These are phyloP conservation scores for Cudoniella acicularis DNA, from an alignment of 495 filamentous ascomycete genomes.

Conservation along the genomic window DNA sequence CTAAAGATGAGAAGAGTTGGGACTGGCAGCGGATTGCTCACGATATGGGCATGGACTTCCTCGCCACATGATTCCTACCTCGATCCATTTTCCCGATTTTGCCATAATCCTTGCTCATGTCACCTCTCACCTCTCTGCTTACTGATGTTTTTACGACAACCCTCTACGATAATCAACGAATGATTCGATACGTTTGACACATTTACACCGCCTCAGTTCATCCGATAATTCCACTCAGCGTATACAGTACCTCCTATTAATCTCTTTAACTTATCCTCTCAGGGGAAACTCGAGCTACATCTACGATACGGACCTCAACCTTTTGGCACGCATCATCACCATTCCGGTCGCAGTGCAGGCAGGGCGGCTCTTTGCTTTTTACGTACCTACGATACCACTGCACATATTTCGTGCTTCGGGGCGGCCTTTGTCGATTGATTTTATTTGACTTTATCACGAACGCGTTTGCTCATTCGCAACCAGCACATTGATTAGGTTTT, in stretches of 20 bases:
- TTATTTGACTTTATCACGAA: too few relatives aligned
- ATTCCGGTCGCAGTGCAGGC: too few relatives aligned
- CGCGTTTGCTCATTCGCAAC: too few relatives aligned
- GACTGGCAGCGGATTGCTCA: constrained; percentile 86
- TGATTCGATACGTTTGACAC: background rate
- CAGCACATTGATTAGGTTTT: too few relatives aligned
- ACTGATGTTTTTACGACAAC: background rate
- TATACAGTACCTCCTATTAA: background rate
- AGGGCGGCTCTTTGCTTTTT: background rate
- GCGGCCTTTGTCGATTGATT: background rate
- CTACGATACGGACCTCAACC: too few relatives aligned
- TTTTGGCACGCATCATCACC: background rate
- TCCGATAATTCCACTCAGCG: background rate
- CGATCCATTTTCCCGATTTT: background rate
- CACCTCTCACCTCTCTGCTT: background rate
- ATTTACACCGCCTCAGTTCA: background rate
- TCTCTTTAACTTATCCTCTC: too few relatives aligned
- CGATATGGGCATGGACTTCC: constrained; percentile 75
- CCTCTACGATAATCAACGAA: background rate
- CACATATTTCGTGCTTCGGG: background rate
- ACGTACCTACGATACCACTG: background rate
- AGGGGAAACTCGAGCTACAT: too few relatives aligned
- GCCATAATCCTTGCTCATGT: background rate
- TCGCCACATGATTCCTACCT: constrained; percentile 55
- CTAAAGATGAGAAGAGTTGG: constrained; percentile 70